Evolutionary conservation across 352 stramenopile genomes (phyloP).

Genomic region (Halophytophthora polymorphica): DNA sequence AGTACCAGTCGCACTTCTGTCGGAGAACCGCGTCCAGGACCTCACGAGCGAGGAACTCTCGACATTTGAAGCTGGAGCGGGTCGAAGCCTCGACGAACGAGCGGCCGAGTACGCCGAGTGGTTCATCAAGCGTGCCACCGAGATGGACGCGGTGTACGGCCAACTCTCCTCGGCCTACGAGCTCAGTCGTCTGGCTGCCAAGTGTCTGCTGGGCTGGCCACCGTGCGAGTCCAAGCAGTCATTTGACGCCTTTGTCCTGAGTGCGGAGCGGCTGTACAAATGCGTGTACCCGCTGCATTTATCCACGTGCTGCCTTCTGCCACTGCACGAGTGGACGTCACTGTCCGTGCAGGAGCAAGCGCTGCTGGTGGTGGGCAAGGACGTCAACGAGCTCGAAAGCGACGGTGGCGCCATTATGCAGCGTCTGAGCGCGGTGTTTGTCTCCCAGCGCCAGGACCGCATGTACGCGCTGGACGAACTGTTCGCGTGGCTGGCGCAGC

Average conservation of each 20-base stretch:
- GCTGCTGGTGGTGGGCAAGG: constrained; percentile 32
- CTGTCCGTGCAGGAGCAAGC: constrained; percentile 64
- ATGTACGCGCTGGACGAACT: constrained; percentile 48
- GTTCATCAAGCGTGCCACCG: constrained; percentile 50
- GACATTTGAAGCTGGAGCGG: constrained; percentile 31
- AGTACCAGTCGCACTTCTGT: constrained; percentile 21
- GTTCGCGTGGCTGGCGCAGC: constrained; percentile 46
- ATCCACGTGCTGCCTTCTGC: constrained; percentile 32
- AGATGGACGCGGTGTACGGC: constrained; percentile 57
- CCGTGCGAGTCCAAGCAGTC: constrained; percentile 24
- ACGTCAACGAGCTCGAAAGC: constrained; percentile 9
- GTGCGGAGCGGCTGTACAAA: constrained; percentile 59
- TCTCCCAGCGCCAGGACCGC: constrained; percentile 32
- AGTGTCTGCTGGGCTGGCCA: constrained; percentile 28
- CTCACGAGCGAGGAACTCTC: constrained; percentile 33
- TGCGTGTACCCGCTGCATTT: constrained; percentile 51
- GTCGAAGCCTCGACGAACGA: constrained; percentile 19
- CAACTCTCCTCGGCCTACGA: constrained; percentile 49
- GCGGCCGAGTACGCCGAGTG: constrained; percentile 37
- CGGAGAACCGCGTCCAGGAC: constrained; percentile 44
- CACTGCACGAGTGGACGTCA: constrained; percentile 51
- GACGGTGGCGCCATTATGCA: constrained; percentile 27
- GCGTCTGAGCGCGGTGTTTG: constrained; percentile 47
- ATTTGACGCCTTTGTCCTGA: constrained; percentile 43
- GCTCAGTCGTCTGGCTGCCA: constrained; percentile 33